These are phyloP conservation scores for Zalaria obscura DNA, from an alignment of 2,329 filamentous ascomycete species.

Conservation along the genomic window DNA sequence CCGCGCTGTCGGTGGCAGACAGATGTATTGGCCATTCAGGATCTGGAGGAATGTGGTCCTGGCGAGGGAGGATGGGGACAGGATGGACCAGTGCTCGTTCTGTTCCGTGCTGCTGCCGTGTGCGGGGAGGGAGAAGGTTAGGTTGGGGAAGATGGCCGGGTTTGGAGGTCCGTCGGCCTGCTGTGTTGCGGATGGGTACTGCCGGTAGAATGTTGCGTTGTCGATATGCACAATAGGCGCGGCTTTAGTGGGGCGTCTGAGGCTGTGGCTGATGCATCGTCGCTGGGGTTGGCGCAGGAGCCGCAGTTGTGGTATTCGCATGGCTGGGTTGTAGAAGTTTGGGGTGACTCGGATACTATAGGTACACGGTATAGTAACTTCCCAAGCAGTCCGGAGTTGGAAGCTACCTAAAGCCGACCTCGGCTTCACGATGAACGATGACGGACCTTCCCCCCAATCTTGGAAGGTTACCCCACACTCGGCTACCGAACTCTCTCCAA, in stretches of 20 bases:
- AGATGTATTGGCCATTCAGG: slow-evolving; percentile 61
- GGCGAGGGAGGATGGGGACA: slow-evolving; percentile 64
- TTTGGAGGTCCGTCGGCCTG: slow-evolving; percentile 38
- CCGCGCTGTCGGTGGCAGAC: slow-evolving; percentile 59
- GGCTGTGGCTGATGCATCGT: neutral
- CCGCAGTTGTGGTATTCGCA: neutral
- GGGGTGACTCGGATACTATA: too few species aligned
- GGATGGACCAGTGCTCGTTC: slow-evolving; percentile 53
- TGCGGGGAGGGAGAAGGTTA: slow-evolving; percentile 58
- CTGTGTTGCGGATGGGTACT: slow-evolving; percentile 43
- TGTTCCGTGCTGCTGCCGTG: slow-evolving; percentile 19
- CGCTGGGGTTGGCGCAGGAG: neutral
- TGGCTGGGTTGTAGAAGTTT: neutral
- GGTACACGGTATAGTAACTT: too few species aligned
- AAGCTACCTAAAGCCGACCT: neutral
- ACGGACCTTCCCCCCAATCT: neutral
- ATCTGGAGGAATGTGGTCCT: slow-evolving; percentile 75
- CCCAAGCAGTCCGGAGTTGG: too few species aligned
- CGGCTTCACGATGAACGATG: slow-evolving; percentile 3
- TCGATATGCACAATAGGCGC: slow-evolving; percentile 44
- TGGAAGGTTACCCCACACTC: neutral
- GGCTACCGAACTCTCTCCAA: neutral
- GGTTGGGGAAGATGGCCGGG: slow-evolving; percentile 55
- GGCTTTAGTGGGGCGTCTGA: slow-evolving; percentile 1
- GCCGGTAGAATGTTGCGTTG: slow-evolving; percentile 72